A percentile compares a stretch with the other conserved stretches of the same genome.
phyloP scores from a whole-genome alignment of 208 protist species.

The Sergeia podlipaevii region DNA sequence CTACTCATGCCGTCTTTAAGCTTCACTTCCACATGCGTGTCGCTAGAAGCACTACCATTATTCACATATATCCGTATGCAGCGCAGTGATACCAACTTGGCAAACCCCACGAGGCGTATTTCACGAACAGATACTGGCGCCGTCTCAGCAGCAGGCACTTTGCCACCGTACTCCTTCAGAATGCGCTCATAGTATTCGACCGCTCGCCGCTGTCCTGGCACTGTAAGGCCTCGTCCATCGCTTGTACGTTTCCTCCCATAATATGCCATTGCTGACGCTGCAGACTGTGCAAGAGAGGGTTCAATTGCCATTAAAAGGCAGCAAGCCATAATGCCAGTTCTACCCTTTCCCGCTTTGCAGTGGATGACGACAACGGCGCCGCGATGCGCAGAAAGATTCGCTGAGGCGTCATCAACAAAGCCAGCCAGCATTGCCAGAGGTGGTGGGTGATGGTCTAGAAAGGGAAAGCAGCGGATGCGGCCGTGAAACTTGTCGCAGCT shows the following conservation, averaged over 20 bases:
- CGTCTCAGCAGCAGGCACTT: conserved; percentile 25
- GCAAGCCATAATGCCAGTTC: conserved; percentile 94
- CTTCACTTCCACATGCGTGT: conserved; percentile 6
- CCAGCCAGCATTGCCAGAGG: conserved; percentile 79
- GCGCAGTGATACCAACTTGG: conserved; percentile 17
- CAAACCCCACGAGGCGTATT: conserved; percentile 20
- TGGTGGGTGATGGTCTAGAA: conserved; percentile 92
- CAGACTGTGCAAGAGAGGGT: conserved; percentile 22
- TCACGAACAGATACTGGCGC: conserved; percentile 22
- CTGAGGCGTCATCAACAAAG: conserved; percentile 37
- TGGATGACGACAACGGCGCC: conserved; percentile 91
- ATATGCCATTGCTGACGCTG: conserved; percentile 57
- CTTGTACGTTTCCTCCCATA: conserved; percentile 72
- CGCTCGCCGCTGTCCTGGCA: conserved; percentile 72
- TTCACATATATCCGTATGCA: conserved; percentile 14
- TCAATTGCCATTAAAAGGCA: conserved; percentile 61
- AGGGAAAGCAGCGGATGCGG: conserved; percentile 76
- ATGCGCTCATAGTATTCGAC: conserved; percentile 67
- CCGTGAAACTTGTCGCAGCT: conserved; percentile 48
- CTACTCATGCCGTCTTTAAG: conserved; percentile 3
- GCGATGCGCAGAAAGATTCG: conserved; percentile 33
- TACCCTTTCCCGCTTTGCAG: conserved; percentile 95
- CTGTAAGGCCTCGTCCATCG: conserved; percentile 87
- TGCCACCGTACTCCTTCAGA: conserved; percentile 24
- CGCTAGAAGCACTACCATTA: conserved; percentile 9